Evolutionary conservation across 2,329 filamentous ascomycete genomes (phyloP), one percentile per base, ranked within the genome.

Genomic region (Hymenoscyphus fraxineus): DNA sequence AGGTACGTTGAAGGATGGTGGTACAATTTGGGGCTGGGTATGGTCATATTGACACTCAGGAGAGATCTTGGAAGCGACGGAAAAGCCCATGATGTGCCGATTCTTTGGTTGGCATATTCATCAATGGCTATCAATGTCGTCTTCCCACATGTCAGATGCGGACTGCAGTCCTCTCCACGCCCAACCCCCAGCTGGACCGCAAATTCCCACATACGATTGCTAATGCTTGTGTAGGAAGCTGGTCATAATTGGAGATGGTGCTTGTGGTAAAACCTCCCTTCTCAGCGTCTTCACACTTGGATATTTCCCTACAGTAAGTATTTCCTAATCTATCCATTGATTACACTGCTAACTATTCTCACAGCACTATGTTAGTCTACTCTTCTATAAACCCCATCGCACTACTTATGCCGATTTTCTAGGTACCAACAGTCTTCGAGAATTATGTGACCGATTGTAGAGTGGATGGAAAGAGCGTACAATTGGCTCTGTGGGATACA

Each of bases 401-500:
- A 59, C 61, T 31, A 59, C 62, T 60, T 58, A 67, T 59, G 85
- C 83, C 82, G 83, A 78, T 85, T 58, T 62, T 76, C 71, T 77
- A 93, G 89, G 93, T 97, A 60, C 95, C 95, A 1, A 99, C 95
- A 58, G 95, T 99, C 44, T 99, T 99, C 78, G 95, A 99, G 77
- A 99, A 99, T 81, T 99, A 99, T 75, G 95, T 99, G 69, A 99
- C 95, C 72, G 95, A 99, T 80, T 99, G 95, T 79, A 86, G 94
- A 80, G 95, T 99, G 66, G 95, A 99, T 77, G 95, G 95, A 74
- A 97, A 97, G 77, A 97, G 92, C n/a, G 95, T 99, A 47, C 95
- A 99, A 80, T 84, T 99, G 68, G 95, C 95, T 60, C 82, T 99
- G 73, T 99, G 95, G 95, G 95, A 99, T 87, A 99, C 95, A n/a